Conservation (phyloP, 106 monocot species). For the Platanthera guangdongensis region DNA sequence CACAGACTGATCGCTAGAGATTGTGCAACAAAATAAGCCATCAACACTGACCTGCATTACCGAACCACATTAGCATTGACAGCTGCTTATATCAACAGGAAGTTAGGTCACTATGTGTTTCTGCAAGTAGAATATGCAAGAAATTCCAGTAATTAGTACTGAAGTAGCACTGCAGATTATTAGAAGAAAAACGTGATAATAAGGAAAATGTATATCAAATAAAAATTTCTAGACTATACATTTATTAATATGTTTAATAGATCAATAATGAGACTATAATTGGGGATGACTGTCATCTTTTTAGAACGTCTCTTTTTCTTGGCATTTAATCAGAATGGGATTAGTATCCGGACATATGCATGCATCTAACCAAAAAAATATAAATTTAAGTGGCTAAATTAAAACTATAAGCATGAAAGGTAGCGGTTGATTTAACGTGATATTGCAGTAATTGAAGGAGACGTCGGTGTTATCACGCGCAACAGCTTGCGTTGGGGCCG, state of each 20-base stretch:
- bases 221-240: background rate
- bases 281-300: background rate
- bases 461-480: background rate
- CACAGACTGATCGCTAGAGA: conserved; percentile 76
- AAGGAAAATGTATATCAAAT: background rate
- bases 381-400: background rate
- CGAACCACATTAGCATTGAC: conserved; percentile 39
- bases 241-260: background rate
- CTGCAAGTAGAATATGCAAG: background rate
- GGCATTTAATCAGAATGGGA: background rate
- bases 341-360: background rate
- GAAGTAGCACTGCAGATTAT: background rate
- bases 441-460: background rate
- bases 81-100: conserved; percentile 9
- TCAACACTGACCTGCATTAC: conserved; percentile 87
- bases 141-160: background rate
- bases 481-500: no score
- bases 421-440: background rate
- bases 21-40: conserved; percentile 93
- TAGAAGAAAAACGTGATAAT: background rate
- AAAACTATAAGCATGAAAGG: background rate
- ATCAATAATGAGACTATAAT: background rate
- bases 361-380: background rate
- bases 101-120: background rate
- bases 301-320: background rate